Evolutionary conservation across 1,284 basidiomycete genomes (phyloP).

Genomic region (Ceratobasidium sp.): DNA sequence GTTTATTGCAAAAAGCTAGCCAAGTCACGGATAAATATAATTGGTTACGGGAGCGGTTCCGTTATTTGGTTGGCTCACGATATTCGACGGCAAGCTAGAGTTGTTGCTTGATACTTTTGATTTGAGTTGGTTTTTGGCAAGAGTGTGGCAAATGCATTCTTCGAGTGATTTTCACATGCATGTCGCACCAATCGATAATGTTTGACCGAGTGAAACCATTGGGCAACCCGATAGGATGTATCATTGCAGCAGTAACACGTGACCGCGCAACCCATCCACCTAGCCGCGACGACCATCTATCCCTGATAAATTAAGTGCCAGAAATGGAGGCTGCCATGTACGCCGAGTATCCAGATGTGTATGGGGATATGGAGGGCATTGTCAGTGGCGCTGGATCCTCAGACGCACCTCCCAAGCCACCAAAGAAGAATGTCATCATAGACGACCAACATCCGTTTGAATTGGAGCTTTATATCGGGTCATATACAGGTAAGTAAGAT

Average conservation of each 20-base stretch:
- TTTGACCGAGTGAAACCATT: no score
- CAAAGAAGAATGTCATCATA: slow-evolving; percentile 50
- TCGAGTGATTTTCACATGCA: no score
- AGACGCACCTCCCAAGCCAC: slow-evolving; percentile 23
- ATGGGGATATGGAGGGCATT: slow-evolving; percentile 34
- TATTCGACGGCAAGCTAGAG: no score
- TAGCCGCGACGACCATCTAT: not conserved
- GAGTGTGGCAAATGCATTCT: no score
- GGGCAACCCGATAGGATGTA: not conserved
- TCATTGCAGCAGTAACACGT: not conserved
- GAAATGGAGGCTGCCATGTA: slow-evolving; percentile 36
- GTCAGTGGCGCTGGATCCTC: slow-evolving; percentile 24
- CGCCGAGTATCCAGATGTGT: slow-evolving; percentile 28
- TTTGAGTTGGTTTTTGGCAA: no score
- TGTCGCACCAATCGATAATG: no score
- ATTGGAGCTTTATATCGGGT: slow-evolving; percentile 71
- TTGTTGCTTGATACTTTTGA: no score
- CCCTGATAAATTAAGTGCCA: not conserved
- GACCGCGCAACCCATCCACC: slow-evolving; percentile 15
- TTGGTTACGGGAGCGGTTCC: no score
- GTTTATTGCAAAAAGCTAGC: no score
- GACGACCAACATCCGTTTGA: slow-evolving; percentile 82
- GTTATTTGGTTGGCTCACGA: no score
- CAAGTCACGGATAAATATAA: no score
- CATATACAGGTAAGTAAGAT: slow-evolving; percentile 63